A percentile compares a stretch with the other conserved stretches of the same genome.
These are phyloP conservation scores for Tetratostichococcus sp. DNA, from an alignment of 139 green algal genomes.

Conservation along the genomic window DNA sequence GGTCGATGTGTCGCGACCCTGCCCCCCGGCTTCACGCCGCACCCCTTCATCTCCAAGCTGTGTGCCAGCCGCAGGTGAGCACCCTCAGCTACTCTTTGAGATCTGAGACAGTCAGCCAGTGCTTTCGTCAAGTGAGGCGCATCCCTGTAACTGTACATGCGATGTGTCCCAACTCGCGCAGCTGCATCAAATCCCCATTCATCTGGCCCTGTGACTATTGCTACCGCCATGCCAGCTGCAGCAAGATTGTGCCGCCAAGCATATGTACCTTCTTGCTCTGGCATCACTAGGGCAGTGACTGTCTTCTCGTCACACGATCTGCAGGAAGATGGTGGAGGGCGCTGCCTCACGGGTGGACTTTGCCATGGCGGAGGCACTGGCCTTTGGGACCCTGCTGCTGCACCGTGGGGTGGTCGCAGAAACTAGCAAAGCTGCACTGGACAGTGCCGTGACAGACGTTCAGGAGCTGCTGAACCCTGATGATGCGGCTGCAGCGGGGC, in stretches of 20 bases:
- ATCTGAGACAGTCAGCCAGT: no score
- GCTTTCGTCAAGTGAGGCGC: no score
- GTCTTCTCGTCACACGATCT: no score
- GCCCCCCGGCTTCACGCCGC: constrained; percentile 30
- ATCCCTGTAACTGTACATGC: no score
- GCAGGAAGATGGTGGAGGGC: constrained; percentile 39
- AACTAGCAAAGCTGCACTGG: no score
- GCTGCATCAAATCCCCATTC: no score
- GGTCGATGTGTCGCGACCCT: constrained; percentile 26
- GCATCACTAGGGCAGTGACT: no score
- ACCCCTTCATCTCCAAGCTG: constrained; percentile 30
- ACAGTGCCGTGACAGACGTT: background rate
- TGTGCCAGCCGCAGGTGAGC: constrained; percentile 24
- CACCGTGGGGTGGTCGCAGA: constrained; percentile 12
- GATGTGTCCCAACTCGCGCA: no score
- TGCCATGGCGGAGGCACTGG: constrained; percentile 71
- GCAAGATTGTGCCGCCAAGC: no score
- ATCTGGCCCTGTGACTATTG: no score
- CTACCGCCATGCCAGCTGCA: no score
- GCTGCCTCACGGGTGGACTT: constrained; percentile 54
- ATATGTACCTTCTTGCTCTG: no score
- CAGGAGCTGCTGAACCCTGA: constrained; percentile 3
- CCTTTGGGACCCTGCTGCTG: constrained; percentile 65
- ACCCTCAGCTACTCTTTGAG: background rate
- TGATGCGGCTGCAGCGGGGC: constrained; percentile 8